These are phyloP conservation scores for Pseudonitzschia multiseries DNA, from an alignment of 108 stramenopile genomes.

Conservation along the genomic window DNA sequence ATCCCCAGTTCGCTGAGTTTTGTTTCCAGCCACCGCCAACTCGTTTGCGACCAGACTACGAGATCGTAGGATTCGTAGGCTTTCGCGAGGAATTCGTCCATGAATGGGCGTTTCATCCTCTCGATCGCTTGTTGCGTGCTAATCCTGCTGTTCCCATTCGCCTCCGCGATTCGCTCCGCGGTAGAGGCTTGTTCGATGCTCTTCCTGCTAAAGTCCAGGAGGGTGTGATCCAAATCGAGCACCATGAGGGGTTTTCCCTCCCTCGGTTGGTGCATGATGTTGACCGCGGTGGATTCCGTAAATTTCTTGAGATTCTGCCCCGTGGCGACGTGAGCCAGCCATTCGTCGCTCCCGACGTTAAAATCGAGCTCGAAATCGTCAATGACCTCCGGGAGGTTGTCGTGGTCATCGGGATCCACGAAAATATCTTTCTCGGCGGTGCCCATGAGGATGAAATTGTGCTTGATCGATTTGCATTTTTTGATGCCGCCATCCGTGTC, in stretches of 20 bases:
- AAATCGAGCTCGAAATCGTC: conserved; percentile 93
- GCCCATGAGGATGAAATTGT: conserved; percentile 92
- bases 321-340: conserved; percentile 82
- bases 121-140: conserved; percentile 14
- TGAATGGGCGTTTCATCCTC: conserved; percentile 72
- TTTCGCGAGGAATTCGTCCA: conserved; percentile 84
- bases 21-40: conserved; percentile 95
- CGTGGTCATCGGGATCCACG: conserved; percentile 80
- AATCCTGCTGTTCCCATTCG: not conserved
- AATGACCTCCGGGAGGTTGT: conserved; percentile 80
- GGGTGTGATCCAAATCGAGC: conserved; percentile 94
- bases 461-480: not conserved
- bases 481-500: not conserved
- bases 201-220: conserved; percentile 85
- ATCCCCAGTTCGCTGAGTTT: conserved; percentile 95
- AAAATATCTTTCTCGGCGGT: conserved; percentile 91
- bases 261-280: conserved; percentile 87
- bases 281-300: conserved; percentile 77
- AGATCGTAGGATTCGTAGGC: conserved; percentile 91
- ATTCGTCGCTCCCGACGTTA: conserved; percentile 51
- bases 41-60: conserved; percentile 94
- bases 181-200: conserved; percentile 46
- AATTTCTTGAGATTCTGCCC: conserved; percentile 85
- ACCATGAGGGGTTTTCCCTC: conserved; percentile 87
- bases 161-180: conserved; percentile 25